Percentiles rank a stretch among this genome's conserved stretches.
Conservation (phyloP, 176 grass and related monocot genomes). For the Oryza glumipatula region DNA sequence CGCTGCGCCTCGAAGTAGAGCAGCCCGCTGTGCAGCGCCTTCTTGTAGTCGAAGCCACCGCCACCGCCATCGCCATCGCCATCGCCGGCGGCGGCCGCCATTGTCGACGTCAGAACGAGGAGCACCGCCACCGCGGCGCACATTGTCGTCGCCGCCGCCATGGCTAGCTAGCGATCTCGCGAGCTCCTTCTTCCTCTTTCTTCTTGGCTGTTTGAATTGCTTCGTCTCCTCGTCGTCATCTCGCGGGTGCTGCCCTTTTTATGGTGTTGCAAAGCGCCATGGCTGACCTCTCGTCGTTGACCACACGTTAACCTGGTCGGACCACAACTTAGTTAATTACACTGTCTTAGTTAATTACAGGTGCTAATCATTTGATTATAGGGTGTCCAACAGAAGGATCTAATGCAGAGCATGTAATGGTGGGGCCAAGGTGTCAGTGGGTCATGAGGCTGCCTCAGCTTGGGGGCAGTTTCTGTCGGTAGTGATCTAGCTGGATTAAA, state of each 20-base stretch:
- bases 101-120: too few relatives aligned
- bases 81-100: too few relatives aligned
- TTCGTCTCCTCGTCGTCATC: background rate
- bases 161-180: background rate
- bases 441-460: background rate
- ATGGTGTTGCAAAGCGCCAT: background rate
- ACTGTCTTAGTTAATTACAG: background rate
- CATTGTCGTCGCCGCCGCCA: background rate
- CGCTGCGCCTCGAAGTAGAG: slow-evolving; percentile 98
- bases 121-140: too few relatives aligned
- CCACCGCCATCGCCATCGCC: background rate
- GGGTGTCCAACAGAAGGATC: background rate
- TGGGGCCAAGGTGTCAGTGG: background rate
- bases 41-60: background rate
- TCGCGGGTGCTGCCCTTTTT: background rate
- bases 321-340: background rate
- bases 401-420: background rate
- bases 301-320: background rate
- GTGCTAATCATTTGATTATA: background rate
- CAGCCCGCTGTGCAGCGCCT: slow-evolving; percentile 33
- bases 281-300: background rate
- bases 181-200: background rate
- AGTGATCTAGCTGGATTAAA: background rate
- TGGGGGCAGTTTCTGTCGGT: background rate
- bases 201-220: background rate